phyloP scores from a whole-genome alignment of 208 protist genomes.

The Angomonas ambiguus region DNA sequence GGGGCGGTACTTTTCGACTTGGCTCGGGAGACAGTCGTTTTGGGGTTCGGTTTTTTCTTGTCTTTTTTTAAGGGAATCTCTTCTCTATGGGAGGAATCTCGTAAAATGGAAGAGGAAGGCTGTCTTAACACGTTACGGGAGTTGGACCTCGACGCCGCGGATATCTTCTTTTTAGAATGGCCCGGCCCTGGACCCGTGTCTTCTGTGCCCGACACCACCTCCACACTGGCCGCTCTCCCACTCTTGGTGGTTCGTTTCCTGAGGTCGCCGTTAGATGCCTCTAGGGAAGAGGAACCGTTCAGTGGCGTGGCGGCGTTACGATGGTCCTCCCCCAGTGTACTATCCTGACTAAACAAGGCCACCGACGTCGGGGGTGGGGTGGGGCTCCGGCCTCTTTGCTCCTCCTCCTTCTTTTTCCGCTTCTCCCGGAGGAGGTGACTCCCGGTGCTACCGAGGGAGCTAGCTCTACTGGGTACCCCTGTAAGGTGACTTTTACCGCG shows the following conservation, averaged over 20 bases:
- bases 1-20: neutral
- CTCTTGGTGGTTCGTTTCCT: neutral
- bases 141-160: neutral
- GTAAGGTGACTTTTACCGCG: neutral
- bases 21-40: neutral
- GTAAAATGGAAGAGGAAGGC: slow-evolving; percentile 2
- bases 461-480: neutral
- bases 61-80: slow-evolving; percentile 1
- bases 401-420: slow-evolving; percentile 1
- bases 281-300: neutral
- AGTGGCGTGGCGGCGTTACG: neutral
- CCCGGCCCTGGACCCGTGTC: too few species aligned
- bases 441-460: neutral
- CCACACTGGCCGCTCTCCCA: too few species aligned
- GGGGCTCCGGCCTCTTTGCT: neutral
- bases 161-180: neutral
- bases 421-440: neutral
- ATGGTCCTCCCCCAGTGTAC: neutral
- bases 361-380: neutral
- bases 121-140: slow-evolving; percentile 5
- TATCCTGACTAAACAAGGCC: neutral
- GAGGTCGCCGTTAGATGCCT: neutral
- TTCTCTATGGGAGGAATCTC: neutral
- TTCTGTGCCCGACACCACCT: neutral
- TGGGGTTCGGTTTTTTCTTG: neutral